phyloP scores from a whole-genome alignment of 305 asterid genomes.

The Fraxinus sp. region DNA sequence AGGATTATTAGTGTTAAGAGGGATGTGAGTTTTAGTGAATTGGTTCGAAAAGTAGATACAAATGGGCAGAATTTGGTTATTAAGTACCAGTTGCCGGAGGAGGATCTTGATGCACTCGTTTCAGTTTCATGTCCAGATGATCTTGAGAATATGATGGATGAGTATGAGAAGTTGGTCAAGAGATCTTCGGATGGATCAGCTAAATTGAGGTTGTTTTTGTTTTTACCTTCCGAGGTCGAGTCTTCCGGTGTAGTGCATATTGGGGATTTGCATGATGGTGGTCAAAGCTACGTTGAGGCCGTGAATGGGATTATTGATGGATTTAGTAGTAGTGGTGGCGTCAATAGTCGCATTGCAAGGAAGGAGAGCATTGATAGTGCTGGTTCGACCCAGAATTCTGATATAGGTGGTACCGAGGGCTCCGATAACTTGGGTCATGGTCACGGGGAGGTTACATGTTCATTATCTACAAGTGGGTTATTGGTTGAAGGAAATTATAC shows the following conservation, averaged over 20 bases:
- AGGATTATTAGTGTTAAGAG: conserved; percentile 72
- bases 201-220: conserved; percentile 83
- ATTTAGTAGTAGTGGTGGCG: conserved; percentile 30
- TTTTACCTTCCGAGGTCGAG: conserved; percentile 74
- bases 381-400: conserved; percentile 64
- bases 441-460: conserved; percentile 44
- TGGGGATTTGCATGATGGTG: conserved; percentile 67
- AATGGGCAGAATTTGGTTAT: conserved; percentile 61
- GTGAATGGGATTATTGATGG: conserved; percentile 75
- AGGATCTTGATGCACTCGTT: conserved; percentile 94
- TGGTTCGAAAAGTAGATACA: conserved; percentile 57
- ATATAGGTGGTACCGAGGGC: conserved; percentile 57
- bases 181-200: conserved; percentile 77
- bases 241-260: conserved; percentile 39
- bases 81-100: conserved; percentile 95
- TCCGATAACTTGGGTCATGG: conserved; percentile 44
- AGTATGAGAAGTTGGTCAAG: conserved; percentile 74
- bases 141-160: conserved; percentile 98
- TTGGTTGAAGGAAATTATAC: conserved; percentile 46
- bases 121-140: conserved; percentile 91
- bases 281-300: conserved; percentile 84
- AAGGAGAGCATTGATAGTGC: conserved; percentile 75
- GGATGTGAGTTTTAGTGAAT: conserved; percentile 54
- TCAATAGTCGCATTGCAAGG: conserved; percentile 39
- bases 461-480: conserved; percentile 42